phyloP scores from a whole-genome alignment of 1,139 yeast species.

The Pichia sp. region DNA sequence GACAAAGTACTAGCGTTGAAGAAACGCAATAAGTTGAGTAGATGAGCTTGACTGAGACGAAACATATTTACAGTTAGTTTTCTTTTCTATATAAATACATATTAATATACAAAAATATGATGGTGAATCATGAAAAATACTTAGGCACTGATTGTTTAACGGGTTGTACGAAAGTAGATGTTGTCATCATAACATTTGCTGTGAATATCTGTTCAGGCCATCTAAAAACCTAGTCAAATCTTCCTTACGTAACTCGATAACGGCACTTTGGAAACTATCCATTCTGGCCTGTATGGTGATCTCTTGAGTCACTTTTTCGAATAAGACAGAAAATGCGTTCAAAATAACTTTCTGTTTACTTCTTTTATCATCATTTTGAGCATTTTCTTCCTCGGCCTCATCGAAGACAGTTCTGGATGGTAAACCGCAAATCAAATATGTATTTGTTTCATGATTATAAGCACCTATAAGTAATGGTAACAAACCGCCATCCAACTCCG shows the following conservation, averaged over 20 bases:
- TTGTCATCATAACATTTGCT: slow-evolving; percentile 5
- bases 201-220: slow-evolving; percentile 32
- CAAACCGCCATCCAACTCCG: slow-evolving; percentile 64
- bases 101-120: neutral
- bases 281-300: slow-evolving; percentile 86
- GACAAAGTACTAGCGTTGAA: slow-evolving; percentile 5
- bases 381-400: slow-evolving; percentile 19
- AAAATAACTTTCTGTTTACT: slow-evolving; percentile 33
- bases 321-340: slow-evolving; percentile 84
- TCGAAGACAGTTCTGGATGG: slow-evolving; percentile 66
- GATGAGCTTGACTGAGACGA: neutral
- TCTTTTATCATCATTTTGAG: slow-evolving; percentile 2
- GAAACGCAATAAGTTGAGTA: neutral
- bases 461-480: slow-evolving; percentile 87
- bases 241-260: slow-evolving; percentile 81
- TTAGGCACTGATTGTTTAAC: too few relatives aligned
- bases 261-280: slow-evolving; percentile 91
- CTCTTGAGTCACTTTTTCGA: slow-evolving; percentile 44
- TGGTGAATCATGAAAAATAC: neutral
- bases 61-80: neutral
- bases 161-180: too few relatives aligned
- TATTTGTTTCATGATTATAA: slow-evolving; percentile 62
- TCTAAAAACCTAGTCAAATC: slow-evolving; percentile 87
- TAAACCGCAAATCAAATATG: slow-evolving; percentile 83
- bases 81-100: neutral